These are phyloP conservation scores for Delitschia confertaspora DNA, from an alignment of 495 filamentous ascomycete genomes.

Conservation along the genomic window DNA sequence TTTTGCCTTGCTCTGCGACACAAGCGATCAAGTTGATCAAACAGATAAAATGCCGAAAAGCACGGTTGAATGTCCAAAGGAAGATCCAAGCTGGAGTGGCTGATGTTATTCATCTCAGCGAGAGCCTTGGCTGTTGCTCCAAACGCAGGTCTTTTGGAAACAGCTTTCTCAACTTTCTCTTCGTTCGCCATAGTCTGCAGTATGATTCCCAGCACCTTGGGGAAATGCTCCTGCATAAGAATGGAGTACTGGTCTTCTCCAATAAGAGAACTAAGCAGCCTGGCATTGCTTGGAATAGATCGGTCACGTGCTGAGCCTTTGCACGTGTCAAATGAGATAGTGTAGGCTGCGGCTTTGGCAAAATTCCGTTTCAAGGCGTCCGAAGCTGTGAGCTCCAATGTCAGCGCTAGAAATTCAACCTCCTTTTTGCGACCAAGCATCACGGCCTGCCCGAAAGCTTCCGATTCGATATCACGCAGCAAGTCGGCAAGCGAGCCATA, in stretches of 20 bases:
- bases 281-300: slow-evolving; percentile 44
- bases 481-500: slow-evolving; percentile 63
- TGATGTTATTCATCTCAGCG: slow-evolving; percentile 54
- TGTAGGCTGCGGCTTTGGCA: slow-evolving; percentile 73
- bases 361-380: slow-evolving; percentile 62
- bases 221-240: slow-evolving; percentile 58
- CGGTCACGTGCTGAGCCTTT: slow-evolving; percentile 46
- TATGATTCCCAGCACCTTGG: slow-evolving; percentile 63
- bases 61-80: slow-evolving; percentile 75
- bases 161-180: slow-evolving; percentile 63
- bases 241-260: slow-evolving; percentile 55
- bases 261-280: slow-evolving; percentile 56
- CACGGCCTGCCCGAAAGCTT: slow-evolving; percentile 71
- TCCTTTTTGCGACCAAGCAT: slow-evolving; percentile 69
- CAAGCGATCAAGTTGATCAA: slow-evolving; percentile 64
- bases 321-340: slow-evolving; percentile 64
- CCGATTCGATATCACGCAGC: slow-evolving; percentile 62
- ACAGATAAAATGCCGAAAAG: slow-evolving; percentile 67
- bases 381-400: slow-evolving; percentile 37
- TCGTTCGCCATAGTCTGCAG: slow-evolving; percentile 63
- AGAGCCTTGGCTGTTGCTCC: slow-evolving; percentile 53
- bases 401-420: slow-evolving; percentile 46
- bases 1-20: slow-evolving; percentile 62
- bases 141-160: slow-evolving; percentile 55
- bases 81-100: slow-evolving; percentile 50